Evolutionary conservation across 169 alveolate genomes (phyloP).

Genomic region (Babesia microti): DNA sequence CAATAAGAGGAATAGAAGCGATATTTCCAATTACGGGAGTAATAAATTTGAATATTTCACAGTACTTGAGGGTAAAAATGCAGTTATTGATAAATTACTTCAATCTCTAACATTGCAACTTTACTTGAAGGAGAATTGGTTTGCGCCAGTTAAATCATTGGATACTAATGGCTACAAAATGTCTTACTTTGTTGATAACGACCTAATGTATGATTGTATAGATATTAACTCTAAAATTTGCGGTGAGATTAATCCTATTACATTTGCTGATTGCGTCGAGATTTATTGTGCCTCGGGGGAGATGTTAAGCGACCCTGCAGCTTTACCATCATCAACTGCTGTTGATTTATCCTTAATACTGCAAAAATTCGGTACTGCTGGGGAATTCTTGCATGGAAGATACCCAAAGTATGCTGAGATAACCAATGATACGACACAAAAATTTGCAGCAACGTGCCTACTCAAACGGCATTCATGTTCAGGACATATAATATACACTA

Average conservation of each 20-base stretch:
- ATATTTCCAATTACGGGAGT: too few species aligned
- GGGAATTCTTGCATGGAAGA: too few species aligned
- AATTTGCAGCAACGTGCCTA: conserved; percentile 34
- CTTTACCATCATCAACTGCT: conserved; percentile 17
- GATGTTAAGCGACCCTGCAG: conserved; percentile 31
- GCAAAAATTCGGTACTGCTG: conserved; percentile 8
- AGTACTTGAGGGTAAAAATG: too few species aligned
- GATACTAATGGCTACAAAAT: conserved; percentile 19
- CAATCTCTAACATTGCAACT: conserved; percentile 19
- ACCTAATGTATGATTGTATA: conserved; percentile 24
- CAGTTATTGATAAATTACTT: conserved; percentile 8
- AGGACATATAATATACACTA: conserved; percentile 27
- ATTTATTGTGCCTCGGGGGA: conserved; percentile 32
- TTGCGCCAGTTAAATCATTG: conserved; percentile 27
- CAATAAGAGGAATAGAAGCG: too few species aligned
- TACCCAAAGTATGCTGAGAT: conserved; percentile 29
- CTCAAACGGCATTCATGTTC: conserved; percentile 25
- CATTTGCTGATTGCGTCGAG: conserved; percentile 17
- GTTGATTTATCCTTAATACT: conserved; percentile 18
- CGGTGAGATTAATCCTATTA: conserved; percentile 11
- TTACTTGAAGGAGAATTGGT: conserved; percentile 38
- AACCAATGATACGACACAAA: conserved; percentile 25
- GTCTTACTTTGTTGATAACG: conserved; percentile 40
- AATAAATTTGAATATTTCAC: too few species aligned
- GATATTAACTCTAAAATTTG: conserved; percentile 14